Evolutionary conservation across 768 basidiomycete species (phyloP).

Genomic region (Suillus lakei): DNA sequence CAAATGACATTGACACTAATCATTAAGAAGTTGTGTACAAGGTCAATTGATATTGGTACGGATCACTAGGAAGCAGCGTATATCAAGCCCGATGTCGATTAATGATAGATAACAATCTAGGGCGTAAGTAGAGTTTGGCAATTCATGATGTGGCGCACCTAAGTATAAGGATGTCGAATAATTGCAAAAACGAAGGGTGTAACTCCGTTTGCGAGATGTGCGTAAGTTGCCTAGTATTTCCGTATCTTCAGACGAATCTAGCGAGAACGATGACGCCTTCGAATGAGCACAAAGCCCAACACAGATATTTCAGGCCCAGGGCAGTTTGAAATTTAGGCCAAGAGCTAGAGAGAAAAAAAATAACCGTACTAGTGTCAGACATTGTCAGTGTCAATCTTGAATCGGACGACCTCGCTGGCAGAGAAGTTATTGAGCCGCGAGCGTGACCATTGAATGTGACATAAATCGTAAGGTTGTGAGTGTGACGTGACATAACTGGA

Average conservation of each 20-base stretch:
- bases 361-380: too few relatives aligned
- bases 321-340: too few relatives aligned
- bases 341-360: too few relatives aligned
- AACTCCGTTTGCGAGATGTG: background rate
- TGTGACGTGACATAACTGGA: background rate
- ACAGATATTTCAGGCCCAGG: background rate
- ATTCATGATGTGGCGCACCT: background rate
- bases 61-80: too few relatives aligned
- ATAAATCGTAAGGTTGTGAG: background rate
- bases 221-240: too few relatives aligned
- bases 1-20: background rate
- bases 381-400: too few relatives aligned
- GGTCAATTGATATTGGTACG: too few relatives aligned
- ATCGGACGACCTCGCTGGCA: too few relatives aligned
- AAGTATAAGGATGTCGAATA: background rate
- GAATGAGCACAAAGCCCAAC: background rate
- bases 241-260: background rate
- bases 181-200: background rate
- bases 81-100: background rate
- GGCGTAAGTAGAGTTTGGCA: background rate
- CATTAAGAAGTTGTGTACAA: too few relatives aligned
- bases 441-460: background rate
- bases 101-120: background rate
- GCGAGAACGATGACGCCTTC: background rate
- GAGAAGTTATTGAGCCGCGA: background rate